Conservation (phyloP, 2,329 filamentous ascomycete genomes). For the Ascochyta viciae-villosae region DNA sequence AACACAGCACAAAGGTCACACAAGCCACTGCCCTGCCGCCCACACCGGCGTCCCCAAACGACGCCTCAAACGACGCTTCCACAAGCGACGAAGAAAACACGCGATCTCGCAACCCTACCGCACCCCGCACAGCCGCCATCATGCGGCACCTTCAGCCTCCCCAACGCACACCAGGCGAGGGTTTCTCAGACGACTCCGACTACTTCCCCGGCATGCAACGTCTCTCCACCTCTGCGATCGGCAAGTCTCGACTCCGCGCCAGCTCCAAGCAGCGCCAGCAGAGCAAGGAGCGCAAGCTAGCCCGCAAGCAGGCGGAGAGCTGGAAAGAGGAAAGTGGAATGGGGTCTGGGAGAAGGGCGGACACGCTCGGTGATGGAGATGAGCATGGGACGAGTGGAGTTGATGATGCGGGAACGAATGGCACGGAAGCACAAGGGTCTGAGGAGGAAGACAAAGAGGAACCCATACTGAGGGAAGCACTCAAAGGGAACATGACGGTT, state of each 20-base stretch:
- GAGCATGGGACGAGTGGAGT: slow-evolving; percentile 30
- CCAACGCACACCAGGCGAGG: slow-evolving; percentile 40
- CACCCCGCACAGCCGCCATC: slow-evolving; percentile 40
- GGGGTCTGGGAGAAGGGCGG: slow-evolving; percentile 53
- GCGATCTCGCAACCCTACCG: slow-evolving; percentile 27
- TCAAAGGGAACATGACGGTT: slow-evolving; percentile 45
- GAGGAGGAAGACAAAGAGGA: slow-evolving; percentile 15
- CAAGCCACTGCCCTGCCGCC: slow-evolving; percentile 30
- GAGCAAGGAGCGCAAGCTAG: slow-evolving; percentile 46
- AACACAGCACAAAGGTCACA: slow-evolving; percentile 37
- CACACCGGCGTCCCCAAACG: slow-evolving; percentile 44
- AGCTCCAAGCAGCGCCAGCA: slow-evolving; percentile 41
- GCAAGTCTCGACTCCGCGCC: slow-evolving; percentile 32
- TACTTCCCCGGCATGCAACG: slow-evolving; percentile 50
- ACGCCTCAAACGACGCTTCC: slow-evolving; percentile 44
- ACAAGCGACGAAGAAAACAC: slow-evolving; percentile 34
- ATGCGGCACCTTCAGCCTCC: slow-evolving; percentile 45
- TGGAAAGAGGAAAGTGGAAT: slow-evolving; percentile 59
- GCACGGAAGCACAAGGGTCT: neutral
- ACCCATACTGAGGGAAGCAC: slow-evolving; percentile 40
- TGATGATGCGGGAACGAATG: slow-evolving; percentile 7
- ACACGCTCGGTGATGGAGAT: slow-evolving; percentile 54
- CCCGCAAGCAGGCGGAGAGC: slow-evolving; percentile 41
- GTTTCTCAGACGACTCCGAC: slow-evolving; percentile 53
- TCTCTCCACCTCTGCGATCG: slow-evolving; percentile 22